These are phyloP conservation scores for Fomitopsis palustris DNA, from an alignment of 1,284 basidiomycete species.

Conservation along the genomic window DNA sequence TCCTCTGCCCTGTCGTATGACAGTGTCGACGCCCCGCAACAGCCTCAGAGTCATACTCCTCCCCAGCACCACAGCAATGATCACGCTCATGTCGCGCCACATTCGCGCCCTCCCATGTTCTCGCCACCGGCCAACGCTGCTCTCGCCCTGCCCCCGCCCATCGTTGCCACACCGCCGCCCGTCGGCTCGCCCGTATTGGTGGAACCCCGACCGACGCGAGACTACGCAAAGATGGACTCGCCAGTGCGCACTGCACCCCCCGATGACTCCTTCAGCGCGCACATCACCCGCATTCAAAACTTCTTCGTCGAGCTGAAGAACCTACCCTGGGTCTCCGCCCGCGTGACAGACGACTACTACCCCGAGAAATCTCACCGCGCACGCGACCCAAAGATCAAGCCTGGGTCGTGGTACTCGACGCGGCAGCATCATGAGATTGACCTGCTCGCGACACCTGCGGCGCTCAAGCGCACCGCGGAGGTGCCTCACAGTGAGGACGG, in stretches of 20 bases:
- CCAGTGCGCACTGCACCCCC: conserved; percentile 15
- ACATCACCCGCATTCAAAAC: conserved; percentile 24
- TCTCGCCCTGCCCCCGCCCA: neutral
- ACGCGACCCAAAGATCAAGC: conserved; percentile 16
- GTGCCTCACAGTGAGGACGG: conserved; percentile 6
- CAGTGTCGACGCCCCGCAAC: neutral
- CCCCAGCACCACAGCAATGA: conserved; percentile 2
- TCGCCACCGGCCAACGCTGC: too few relatives aligned
- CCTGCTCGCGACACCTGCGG: conserved; percentile 20
- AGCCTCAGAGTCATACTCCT: neutral
- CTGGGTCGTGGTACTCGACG: conserved; percentile 30
- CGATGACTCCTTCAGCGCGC: conserved; percentile 28
- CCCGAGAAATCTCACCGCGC: conserved; percentile 25
- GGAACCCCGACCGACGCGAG: conserved; percentile 23
- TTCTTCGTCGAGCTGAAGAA: conserved; percentile 28
- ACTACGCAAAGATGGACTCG: conserved; percentile 31
- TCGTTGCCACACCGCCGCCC: neutral
- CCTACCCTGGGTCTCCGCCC: conserved; percentile 31
- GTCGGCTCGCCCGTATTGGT: conserved; percentile 19
- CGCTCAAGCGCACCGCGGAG: conserved; percentile 2
- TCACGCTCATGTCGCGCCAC: neutral
- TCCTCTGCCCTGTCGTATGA: conserved; percentile 6
- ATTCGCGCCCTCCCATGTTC: conserved; percentile 1
- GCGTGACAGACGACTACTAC: conserved; percentile 26
- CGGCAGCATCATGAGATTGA: conserved; percentile 27